Conservation (phyloP, 1,284 basidiomycete species). For the Cryptococcus sp. region DNA sequence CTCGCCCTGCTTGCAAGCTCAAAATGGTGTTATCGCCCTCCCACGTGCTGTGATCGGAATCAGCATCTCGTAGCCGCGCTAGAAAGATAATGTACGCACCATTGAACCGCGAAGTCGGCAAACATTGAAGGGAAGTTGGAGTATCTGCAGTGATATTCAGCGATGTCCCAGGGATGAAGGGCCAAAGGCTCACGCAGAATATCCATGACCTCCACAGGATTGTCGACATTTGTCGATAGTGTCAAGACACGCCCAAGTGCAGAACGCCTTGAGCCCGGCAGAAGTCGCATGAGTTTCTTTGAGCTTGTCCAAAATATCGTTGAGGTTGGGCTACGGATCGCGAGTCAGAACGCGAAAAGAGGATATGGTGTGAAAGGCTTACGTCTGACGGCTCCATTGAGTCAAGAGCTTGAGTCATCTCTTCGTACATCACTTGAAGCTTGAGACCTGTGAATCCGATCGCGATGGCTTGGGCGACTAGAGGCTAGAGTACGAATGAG, state of each 20-base stretch:
- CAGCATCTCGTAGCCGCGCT: not conserved
- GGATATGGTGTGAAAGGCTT: constrained; percentile 8
- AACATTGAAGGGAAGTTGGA: constrained; percentile 60
- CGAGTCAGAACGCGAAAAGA: too few relatives aligned
- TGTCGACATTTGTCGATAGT: constrained; percentile 61
- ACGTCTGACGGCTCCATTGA: constrained; percentile 57
- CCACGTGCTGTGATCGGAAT: constrained; percentile 51
- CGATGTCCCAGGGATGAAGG: not conserved
- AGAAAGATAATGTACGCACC: constrained; percentile 25
- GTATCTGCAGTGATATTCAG: constrained; percentile 44
- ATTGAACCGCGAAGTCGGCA: constrained; percentile 59
- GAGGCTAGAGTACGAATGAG: constrained; percentile 41
- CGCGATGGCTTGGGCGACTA: constrained; percentile 60
- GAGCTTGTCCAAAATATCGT: constrained; percentile 55
- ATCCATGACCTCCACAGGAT: constrained; percentile 61
- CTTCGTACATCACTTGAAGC: constrained; percentile 53
- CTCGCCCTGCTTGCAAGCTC: constrained; percentile 58
- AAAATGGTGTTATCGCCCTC: constrained; percentile 62
- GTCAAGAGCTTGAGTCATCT: constrained; percentile 58
- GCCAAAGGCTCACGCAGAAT: constrained; percentile 53
- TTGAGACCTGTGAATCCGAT: constrained; percentile 59
- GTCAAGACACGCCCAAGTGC: constrained; percentile 61
- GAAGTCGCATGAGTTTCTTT: constrained; percentile 63
- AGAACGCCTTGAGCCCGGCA: constrained; percentile 63
- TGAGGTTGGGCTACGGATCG: constrained; percentile 40